Percentiles rank a stretch among this genome's conserved stretches.
These are phyloP conservation scores for Malassezia slooffiae DNA, from an alignment of 1,284 basidiomycete species.

Conservation along the genomic window DNA sequence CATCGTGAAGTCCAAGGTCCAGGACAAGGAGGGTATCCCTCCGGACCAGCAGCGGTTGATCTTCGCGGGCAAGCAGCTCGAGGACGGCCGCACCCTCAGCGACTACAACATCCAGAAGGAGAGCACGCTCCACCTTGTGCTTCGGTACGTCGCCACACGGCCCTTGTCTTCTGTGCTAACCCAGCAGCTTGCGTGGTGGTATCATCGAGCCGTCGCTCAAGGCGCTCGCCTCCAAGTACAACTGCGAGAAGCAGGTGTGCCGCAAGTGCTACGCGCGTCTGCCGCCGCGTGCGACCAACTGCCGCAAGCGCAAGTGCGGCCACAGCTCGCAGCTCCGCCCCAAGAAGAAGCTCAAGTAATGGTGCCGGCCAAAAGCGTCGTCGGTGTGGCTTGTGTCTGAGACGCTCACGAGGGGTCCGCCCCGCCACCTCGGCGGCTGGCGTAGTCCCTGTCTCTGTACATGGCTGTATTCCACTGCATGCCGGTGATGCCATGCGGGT, in stretches of 20 bases:
- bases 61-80: conserved; percentile 44
- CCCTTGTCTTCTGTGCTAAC: conserved; percentile 2
- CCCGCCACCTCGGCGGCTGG: too few species aligned
- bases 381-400: too few species aligned
- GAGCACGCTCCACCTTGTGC: conserved; percentile 89
- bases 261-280: conserved; percentile 99
- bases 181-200: conserved; percentile 77
- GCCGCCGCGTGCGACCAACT: conserved; percentile 97
- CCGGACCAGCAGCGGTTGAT: conserved; percentile 45
- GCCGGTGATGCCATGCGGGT: too few species aligned
- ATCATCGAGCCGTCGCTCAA: conserved; percentile 98
- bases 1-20: conserved; percentile 53
- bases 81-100: conserved; percentile 39
- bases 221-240: conserved; percentile 78
- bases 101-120: conserved; percentile 88
- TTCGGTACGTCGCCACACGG: conserved; percentile 54
- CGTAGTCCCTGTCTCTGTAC: too few species aligned
- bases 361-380: conserved; percentile 8
- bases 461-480: too few species aligned
- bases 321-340: conserved; percentile 51
- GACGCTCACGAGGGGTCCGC: too few species aligned
- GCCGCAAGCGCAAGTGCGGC: conserved; percentile 59
- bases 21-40: conserved; percentile 45
- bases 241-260: conserved; percentile 63
- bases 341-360: conserved; percentile 90